Evolutionary conservation across 192 early-diverging fungal species (phyloP).

Genomic region (Backusella mclennaniae): DNA sequence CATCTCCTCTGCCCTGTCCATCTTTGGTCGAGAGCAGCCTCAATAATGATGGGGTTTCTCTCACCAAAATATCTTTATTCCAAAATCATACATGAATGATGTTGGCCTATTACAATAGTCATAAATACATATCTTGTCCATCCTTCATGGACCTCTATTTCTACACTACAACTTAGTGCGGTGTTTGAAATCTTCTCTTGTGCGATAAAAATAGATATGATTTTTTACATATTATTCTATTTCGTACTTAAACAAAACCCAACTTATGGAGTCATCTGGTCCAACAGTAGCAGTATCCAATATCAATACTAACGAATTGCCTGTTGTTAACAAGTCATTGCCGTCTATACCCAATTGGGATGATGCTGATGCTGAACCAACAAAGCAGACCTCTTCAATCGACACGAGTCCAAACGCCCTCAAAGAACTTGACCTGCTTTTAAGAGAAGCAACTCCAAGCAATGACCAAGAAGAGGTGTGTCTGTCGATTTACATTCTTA

Average conservation of each 20-base stretch:
- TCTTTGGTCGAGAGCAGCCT: too few relatives aligned
- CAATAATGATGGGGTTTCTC: too few relatives aligned
- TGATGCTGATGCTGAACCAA: not conserved
- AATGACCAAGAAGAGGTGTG: not conserved
- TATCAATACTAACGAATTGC: not conserved
- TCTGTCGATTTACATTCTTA: not conserved
- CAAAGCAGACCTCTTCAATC: not conserved
- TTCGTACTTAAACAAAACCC: not conserved
- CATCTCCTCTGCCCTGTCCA: too few relatives aligned
- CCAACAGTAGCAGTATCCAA: not conserved
- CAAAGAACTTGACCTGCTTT: not conserved
- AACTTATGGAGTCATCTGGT: not conserved
- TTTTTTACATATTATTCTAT: not conserved
- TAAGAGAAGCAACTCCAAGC: constrained; percentile 2
- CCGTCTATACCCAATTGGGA: constrained; percentile 3
- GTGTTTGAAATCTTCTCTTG: too few relatives aligned
- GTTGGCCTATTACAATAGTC: too few relatives aligned
- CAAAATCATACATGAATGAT: too few relatives aligned
- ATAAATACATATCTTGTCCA: too few relatives aligned
- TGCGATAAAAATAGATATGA: too few relatives aligned
- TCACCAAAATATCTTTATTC: too few relatives aligned
- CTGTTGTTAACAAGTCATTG: not conserved
- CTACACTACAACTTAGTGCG: too few relatives aligned
- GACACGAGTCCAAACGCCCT: constrained; percentile 2
- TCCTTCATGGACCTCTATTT: too few relatives aligned